A percentile compares a stretch with the other conserved stretches of the same genome.
phyloP scores from a whole-genome alignment of 768 basidiomycete genomes.

The Serendipita sp. region DNA sequence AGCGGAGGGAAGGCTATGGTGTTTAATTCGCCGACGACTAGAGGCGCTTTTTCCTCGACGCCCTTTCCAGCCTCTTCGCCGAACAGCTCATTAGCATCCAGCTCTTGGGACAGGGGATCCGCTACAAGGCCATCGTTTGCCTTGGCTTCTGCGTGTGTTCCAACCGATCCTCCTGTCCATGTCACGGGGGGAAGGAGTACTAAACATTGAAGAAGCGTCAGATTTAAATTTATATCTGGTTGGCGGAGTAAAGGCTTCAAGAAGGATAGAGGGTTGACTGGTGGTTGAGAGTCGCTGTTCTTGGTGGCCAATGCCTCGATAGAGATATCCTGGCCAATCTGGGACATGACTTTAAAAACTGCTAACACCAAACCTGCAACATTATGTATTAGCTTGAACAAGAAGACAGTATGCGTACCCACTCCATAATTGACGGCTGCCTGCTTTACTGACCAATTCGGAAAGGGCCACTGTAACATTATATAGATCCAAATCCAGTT shows the following conservation, averaged over 20 bases:
- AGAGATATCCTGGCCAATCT: no score
- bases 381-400: no score
- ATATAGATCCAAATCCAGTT: no score
- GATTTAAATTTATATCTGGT: neutral
- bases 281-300: no score
- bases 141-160: neutral
- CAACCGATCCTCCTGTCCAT: neutral
- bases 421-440: no score
- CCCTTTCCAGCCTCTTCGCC: neutral
- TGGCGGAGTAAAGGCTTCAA: neutral
- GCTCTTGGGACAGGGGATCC: neutral
- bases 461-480: no score
- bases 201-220: neutral
- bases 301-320: no score
- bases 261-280: neutral
- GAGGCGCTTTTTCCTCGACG: neutral
- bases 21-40: neutral
- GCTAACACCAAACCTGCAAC: no score
- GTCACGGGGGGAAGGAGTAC: neutral
- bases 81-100: neutral
- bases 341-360: no score
- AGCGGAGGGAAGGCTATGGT: neutral
- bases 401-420: no score
- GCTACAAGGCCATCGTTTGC: neutral
- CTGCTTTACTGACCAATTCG: no score